These are phyloP conservation scores for Auriscalpium vulgare DNA, from an alignment of 768 basidiomycete genomes.

Conservation along the genomic window DNA sequence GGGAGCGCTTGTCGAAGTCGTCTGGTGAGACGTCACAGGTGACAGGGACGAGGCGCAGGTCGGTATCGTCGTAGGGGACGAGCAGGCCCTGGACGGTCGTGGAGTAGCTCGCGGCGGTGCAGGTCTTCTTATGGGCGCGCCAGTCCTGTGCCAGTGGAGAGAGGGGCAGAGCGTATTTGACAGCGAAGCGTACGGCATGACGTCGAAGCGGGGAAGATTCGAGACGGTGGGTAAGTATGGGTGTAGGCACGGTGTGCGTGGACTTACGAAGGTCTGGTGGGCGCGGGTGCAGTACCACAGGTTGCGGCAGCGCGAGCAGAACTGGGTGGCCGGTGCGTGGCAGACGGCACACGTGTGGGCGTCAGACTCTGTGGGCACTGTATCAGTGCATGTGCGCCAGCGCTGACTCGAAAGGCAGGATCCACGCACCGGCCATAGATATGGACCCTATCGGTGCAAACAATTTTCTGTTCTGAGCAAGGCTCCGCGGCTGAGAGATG, in stretches of 20 bases:
- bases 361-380: too few species aligned
- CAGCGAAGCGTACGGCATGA: too few species aligned
- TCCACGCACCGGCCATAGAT: too few species aligned
- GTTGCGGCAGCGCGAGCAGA: not conserved
- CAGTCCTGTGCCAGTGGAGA: not conserved
- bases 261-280: not conserved
- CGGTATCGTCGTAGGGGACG: not conserved
- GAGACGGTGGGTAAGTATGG: not conserved
- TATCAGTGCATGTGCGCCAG: too few species aligned
- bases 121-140: slow-evolving; percentile 1
- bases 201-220: too few species aligned
- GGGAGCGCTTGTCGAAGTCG: not conserved
- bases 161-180: too few species aligned
- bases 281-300: not conserved
- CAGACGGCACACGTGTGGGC: not conserved
- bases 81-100: slow-evolving; percentile 1
- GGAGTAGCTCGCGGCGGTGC: not conserved
- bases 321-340: not conserved
- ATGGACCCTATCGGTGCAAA: too few species aligned
- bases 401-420: too few species aligned
- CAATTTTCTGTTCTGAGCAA: too few species aligned
- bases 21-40: not conserved
- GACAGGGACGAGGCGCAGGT: not conserved
- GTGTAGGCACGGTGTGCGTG: not conserved
- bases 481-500: too few species aligned